Percentiles rank a stretch among this genome's conserved stretches.
These are phyloP conservation scores for Furcasterigmium furcatum DNA, from an alignment of 2,329 filamentous ascomycete genomes.

Conservation along the genomic window DNA sequence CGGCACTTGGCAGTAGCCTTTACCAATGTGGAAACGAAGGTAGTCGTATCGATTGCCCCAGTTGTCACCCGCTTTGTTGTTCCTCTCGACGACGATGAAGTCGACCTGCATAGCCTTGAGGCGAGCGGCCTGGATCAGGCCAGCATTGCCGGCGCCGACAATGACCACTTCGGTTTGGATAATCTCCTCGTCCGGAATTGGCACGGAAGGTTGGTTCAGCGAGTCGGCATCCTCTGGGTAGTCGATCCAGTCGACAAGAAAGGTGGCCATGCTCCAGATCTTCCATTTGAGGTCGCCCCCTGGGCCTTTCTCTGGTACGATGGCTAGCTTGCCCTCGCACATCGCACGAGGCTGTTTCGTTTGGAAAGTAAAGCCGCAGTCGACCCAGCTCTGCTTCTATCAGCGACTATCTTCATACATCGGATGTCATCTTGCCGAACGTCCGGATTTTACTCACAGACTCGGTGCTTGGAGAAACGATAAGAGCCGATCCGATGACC, in stretches of 20 bases:
- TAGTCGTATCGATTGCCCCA: slow-evolving; percentile 34
- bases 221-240: slow-evolving; percentile 22
- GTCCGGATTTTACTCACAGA: slow-evolving; percentile 7
- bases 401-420: slow-evolving; percentile 4
- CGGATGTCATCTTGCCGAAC: slow-evolving; percentile 3
- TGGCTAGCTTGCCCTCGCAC: slow-evolving; percentile 25
- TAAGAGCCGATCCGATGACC: background rate
- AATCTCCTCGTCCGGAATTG: slow-evolving; percentile 7
- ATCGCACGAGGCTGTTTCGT: slow-evolving; percentile 23
- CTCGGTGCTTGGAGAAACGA: slow-evolving; percentile 4
- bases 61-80: slow-evolving; percentile 30
- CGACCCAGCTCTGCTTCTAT: slow-evolving; percentile 5
- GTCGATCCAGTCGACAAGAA: slow-evolving; percentile 16
- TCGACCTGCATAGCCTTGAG: slow-evolving; percentile 32
- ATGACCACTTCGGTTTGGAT: slow-evolving; percentile 29
- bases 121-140: slow-evolving; percentile 25
- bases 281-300: slow-evolving; percentile 19
- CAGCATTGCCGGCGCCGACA: slow-evolving; percentile 28
- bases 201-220: slow-evolving; percentile 14
- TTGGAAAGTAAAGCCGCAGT: slow-evolving; percentile 21
- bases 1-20: slow-evolving; percentile 28
- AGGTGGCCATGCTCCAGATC: slow-evolving; percentile 28
- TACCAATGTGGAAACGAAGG: slow-evolving; percentile 34
- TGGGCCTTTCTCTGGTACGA: slow-evolving; percentile 17
- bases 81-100: slow-evolving; percentile 29